phyloP scores from a whole-genome alignment of 129 eudicot genomes.

The Chrysanthemum seticuspe region DNA sequence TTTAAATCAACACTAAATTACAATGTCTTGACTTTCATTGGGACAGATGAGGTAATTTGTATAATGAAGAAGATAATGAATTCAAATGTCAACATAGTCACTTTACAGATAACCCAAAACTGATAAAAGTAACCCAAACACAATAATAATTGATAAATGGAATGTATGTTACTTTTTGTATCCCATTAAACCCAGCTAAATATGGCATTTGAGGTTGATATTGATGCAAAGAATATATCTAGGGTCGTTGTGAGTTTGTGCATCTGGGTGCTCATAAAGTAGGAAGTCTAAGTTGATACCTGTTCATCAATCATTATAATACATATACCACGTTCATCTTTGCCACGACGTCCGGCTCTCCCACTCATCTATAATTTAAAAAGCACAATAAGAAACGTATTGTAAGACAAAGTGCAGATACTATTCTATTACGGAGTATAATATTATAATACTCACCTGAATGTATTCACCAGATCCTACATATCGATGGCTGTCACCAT shows the following conservation, averaged over 20 bases:
- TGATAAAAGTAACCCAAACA: neutral
- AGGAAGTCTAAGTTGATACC: constrained; percentile 36
- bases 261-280: neutral
- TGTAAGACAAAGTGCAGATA: constrained; percentile 11
- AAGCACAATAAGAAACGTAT: constrained; percentile 23
- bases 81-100: neutral
- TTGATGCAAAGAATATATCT: no score
- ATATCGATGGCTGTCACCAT: constrained; percentile 95
- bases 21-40: neutral
- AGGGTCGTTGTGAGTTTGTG: no score
- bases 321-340: constrained; percentile 98
- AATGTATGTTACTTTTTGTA: no score
- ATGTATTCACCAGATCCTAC: constrained; percentile 99
- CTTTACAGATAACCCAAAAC: neutral
- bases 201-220: neutral
- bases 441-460: constrained; percentile 63
- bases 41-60: neutral
- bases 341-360: constrained; percentile 99
- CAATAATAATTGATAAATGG: no score
- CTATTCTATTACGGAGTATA: neutral
- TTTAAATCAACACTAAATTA: neutral
- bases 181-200: neutral
- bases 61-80: neutral
- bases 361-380: constrained; percentile 85
- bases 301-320: constrained; percentile 94